Base-by-base conservation (phyloP, 371 early-diverging fungal genomes). In the Fennellomyces sp. region DNA sequence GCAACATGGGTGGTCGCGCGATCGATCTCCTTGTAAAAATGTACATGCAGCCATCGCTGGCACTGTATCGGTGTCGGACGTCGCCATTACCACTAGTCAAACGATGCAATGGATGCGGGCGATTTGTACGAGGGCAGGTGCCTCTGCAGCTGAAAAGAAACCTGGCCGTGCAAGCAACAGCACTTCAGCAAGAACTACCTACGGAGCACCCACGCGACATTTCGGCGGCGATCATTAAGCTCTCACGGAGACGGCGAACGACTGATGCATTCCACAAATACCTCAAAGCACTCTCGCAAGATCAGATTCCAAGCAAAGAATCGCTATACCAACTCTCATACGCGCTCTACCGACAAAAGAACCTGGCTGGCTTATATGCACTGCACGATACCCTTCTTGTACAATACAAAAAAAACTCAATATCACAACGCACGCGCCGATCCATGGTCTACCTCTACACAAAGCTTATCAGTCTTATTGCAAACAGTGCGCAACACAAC, bases 351-450 rank as follows among this genome's bases (percentile, higher is more conserved):
- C 51, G 26, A 47, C 13, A 45, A 35, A 27, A 41, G n/a, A 52
- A 66, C 33, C 42, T 66, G 23, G 36, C 23, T 23, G 67, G 67
- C 8, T 17, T 66, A 13, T 62, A 61, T 15, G 55, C 51, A 13
- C 23, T 66, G 12, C 67, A 66, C 41, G 63, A 61, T 58, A 59
- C 62, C 63, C 55, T 66, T 26, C 29, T 53, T 10, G 10, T 55
- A 13, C 54, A 58, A 23, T 52, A 56, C 38, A 42, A 31, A 27
- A 21, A 51, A 3, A 21, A 12, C 45, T 42, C 47, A n/a, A 48
- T 48, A 29, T 61, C 67, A 1, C 45, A 35, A n/a, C 54, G 67
- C 17, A 41, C 30, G 29, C 13, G 47, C 7, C 67, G 62, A 17
- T 29, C 54, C 15, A 35, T 62, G 50, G 26, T 58, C 21, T 62